A percentile compares a stretch with the other conserved stretches of the same genome.
Evolutionary conservation across 352 stramenopile species (phyloP).

Genomic region (Elongisporangium senticosum): DNA sequence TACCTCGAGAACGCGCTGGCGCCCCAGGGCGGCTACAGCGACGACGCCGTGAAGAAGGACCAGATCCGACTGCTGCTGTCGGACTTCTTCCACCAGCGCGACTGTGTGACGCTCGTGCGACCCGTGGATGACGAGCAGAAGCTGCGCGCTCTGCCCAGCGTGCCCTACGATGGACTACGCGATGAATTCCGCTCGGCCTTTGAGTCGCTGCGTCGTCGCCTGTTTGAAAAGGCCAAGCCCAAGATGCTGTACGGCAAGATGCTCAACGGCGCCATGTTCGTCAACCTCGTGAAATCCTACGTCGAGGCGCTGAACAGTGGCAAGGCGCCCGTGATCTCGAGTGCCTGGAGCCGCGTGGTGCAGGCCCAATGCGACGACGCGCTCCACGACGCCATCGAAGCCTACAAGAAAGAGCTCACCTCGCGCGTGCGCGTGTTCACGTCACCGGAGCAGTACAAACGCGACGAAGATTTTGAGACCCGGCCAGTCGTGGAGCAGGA

Average conservation of each 20-base stretch:
- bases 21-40: constrained; percentile 68
- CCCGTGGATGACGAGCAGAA: constrained; percentile 84
- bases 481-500: constrained; percentile 10
- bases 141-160: constrained; percentile 57
- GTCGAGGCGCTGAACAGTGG: constrained; percentile 85
- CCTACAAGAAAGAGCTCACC: constrained; percentile 73
- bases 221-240: constrained; percentile 77
- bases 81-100: constrained; percentile 81
- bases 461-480: constrained; percentile 38
- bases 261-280: constrained; percentile 85
- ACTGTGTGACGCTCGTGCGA: constrained; percentile 88
- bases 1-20: constrained; percentile 88
- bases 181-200: constrained; percentile 79
- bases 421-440: constrained; percentile 42
- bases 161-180: constrained; percentile 71
- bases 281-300: constrained; percentile 76
- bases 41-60: constrained; percentile 73
- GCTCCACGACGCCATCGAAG: constrained; percentile 58
- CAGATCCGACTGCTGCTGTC: constrained; percentile 72
- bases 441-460: constrained; percentile 52
- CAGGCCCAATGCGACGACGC: constrained; percentile 82
- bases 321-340: constrained; percentile 84
- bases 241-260: constrained; percentile 85
- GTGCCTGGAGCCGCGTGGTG: constrained; percentile 85
- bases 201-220: constrained; percentile 50